Percentiles rank a stretch among this genome's conserved stretches.
These are phyloP conservation scores for Cercospora sp. DNA, from an alignment of 2,329 filamentous ascomycete genomes.

Conservation along the genomic window DNA sequence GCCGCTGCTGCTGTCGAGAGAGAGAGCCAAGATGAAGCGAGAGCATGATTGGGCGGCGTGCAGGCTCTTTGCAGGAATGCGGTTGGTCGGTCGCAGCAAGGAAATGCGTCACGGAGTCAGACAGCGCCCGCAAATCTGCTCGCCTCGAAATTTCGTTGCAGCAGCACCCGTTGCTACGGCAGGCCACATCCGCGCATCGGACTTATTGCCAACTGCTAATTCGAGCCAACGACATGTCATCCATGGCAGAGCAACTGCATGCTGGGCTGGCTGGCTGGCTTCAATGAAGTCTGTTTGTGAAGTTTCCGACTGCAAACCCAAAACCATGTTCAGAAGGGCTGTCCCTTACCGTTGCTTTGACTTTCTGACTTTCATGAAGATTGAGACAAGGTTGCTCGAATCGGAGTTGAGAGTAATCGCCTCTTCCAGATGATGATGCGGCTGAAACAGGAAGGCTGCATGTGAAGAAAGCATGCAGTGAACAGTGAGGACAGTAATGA, in stretches of 20 bases:
- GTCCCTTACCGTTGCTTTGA: background rate
- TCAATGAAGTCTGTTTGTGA: background rate
- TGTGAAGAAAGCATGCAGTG: background rate
- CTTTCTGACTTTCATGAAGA: background rate
- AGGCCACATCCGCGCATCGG: slow-evolving; percentile 3
- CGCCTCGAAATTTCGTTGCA: slow-evolving; percentile 12
- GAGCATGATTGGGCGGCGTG: background rate
- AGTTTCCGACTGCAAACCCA: background rate
- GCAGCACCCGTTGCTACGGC: slow-evolving; percentile 8
- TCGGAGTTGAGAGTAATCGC: background rate
- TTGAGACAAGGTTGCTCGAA: background rate
- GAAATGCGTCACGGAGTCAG: background rate
- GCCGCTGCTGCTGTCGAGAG: background rate
- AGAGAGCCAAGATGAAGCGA: background rate
- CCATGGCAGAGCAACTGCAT: background rate
- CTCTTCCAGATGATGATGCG: background rate
- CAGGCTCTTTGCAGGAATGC: background rate
- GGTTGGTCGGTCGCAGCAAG: background rate
- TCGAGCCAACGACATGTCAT: slow-evolving; percentile 14
- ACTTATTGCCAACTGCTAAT: background rate
- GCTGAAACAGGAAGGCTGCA: background rate
- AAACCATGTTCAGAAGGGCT: background rate
- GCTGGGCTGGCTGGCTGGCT: background rate
- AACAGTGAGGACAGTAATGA: background rate
- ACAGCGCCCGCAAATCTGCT: background rate